Base-by-base conservation (phyloP, 2,329 filamentous ascomycete genomes). In the Verruconis gallopava region DNA sequence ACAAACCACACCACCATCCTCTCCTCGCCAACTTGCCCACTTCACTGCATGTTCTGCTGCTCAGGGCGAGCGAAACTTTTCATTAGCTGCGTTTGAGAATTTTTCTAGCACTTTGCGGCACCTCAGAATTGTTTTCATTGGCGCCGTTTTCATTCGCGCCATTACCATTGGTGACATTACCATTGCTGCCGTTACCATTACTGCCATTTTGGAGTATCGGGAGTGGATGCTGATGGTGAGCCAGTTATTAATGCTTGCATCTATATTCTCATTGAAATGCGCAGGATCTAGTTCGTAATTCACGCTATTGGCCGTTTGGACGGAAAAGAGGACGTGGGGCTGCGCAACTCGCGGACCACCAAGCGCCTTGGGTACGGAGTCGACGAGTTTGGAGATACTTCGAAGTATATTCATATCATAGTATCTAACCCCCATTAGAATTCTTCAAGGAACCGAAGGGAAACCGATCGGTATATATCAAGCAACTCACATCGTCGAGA, bases 381-480 rank as follows among this genome's bases (percentile, higher is more conserved):
- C 32, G 20, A 46, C 21, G 30, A 46, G 34, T 46, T 44, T 36
- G 22, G 36, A 44, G 41, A 44, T 46, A 46, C 41, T 36, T 46
- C 36, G 44, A 41, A 45, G 38, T 46, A 46, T 46, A 42, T 46
- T 46, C 33, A 46, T 38, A 42, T 45, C 28, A 42, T 46, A 45
- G 37, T 38, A 44, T 46, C 45, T 46, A 46, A n/a, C 45, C 34
- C 38, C 45, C 28, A 46, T 40, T 21, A 46, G 37, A 46, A 46
- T 45, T 46, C 44, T 46, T 44, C 22, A 38, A 45, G 45, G 42
- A 45, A 46, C 42, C 42, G 30, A 44, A 46, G 42, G 30, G 30
- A 42, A 46, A 42, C 43, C 28, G 20, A 46, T 46, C 33, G 28
- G 30, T 46, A 46, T 30, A 30, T 46, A 38, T 46, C 40, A 38